phyloP scores from a whole-genome alignment of 108 stramenopile genomes.

The Conticribra guillardii region DNA sequence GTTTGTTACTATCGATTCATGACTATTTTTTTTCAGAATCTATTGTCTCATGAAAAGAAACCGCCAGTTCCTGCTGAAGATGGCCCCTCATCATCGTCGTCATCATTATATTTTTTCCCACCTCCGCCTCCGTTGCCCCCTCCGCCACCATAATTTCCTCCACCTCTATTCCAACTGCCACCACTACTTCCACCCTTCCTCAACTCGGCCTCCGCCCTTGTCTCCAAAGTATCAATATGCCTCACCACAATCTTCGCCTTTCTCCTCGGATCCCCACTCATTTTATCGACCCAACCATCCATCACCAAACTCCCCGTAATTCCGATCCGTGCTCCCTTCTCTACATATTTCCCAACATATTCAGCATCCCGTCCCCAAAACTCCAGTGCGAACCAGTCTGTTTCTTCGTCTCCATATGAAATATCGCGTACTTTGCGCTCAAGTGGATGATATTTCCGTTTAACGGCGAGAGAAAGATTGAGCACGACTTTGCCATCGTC shows the following conservation, averaged over 20 bases:
- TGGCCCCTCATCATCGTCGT: slow-evolving; percentile 44
- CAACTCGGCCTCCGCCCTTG: slow-evolving; percentile 70
- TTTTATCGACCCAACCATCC: slow-evolving; percentile 73
- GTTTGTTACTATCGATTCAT: too few species aligned
- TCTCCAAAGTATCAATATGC: slow-evolving; percentile 83
- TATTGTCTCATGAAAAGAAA: too few species aligned
- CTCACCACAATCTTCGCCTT: slow-evolving; percentile 65
- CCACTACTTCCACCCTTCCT: slow-evolving; percentile 28
- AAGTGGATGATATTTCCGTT: slow-evolving; percentile 82
- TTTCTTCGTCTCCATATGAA: slow-evolving; percentile 82
- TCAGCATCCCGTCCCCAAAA: slow-evolving; percentile 92
- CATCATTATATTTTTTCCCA: slow-evolving; percentile 34
- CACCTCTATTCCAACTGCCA: slow-evolving; percentile 6
- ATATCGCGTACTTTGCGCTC: slow-evolving; percentile 74
- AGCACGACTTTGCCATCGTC: slow-evolving; percentile 91
- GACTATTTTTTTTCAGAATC: too few species aligned
- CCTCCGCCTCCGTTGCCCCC: slow-evolving; percentile 21
- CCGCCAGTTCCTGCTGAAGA: slow-evolving; percentile 39
- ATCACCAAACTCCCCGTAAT: slow-evolving; percentile 66
- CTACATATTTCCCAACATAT: slow-evolving; percentile 74
- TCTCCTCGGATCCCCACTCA: slow-evolving; percentile 60
- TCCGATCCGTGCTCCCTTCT: slow-evolving; percentile 76
- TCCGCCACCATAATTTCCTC: slow-evolving; percentile 14
- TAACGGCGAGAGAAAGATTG: slow-evolving; percentile 79
- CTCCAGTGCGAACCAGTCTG: slow-evolving; percentile 93